A percentile compares a stretch with the other conserved stretches of the same genome.
Conservation (phyloP, 2,329 filamentous ascomycete genomes). For the Akanthomyces muscarius region DNA sequence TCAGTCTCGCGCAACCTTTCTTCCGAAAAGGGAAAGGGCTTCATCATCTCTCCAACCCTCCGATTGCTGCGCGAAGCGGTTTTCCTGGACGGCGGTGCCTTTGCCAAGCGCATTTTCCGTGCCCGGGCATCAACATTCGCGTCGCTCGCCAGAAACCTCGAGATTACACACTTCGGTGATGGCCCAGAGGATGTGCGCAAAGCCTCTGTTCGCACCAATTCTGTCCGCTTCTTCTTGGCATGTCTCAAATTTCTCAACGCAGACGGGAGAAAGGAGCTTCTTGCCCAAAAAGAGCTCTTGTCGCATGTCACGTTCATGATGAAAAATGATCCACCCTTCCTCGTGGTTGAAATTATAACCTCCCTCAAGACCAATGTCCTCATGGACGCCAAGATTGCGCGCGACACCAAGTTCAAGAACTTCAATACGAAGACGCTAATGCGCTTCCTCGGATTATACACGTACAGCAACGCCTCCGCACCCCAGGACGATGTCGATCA, state of each 20-base stretch:
- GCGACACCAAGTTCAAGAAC: conserved; percentile 69
- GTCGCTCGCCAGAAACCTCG: conserved; percentile 74
- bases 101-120: conserved; percentile 73
- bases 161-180: conserved; percentile 58
- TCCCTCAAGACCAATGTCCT: conserved; percentile 68
- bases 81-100: conserved; percentile 76
- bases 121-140: conserved; percentile 76
- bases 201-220: conserved; percentile 78
- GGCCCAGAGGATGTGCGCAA: conserved; percentile 59
- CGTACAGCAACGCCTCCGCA: conserved; percentile 47
- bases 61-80: conserved; percentile 83
- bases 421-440: conserved; percentile 72
- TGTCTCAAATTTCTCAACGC: conserved; percentile 74
- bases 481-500: conserved; percentile 40
- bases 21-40: conserved; percentile 77
- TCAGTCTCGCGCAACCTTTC: conserved; percentile 75
- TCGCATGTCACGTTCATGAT: conserved; percentile 77
- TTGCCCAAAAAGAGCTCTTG: conserved; percentile 76
- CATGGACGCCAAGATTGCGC: conserved; percentile 67
- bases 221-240: conserved; percentile 74
- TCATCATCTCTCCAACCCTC: conserved; percentile 82
- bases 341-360: conserved; percentile 71
- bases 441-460: conserved; percentile 68
- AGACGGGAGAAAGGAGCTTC: conserved; percentile 74
- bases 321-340: conserved; percentile 69